phyloP scores from a whole-genome alignment of 1,284 basidiomycete genomes.

The Fistulina hepatica region DNA sequence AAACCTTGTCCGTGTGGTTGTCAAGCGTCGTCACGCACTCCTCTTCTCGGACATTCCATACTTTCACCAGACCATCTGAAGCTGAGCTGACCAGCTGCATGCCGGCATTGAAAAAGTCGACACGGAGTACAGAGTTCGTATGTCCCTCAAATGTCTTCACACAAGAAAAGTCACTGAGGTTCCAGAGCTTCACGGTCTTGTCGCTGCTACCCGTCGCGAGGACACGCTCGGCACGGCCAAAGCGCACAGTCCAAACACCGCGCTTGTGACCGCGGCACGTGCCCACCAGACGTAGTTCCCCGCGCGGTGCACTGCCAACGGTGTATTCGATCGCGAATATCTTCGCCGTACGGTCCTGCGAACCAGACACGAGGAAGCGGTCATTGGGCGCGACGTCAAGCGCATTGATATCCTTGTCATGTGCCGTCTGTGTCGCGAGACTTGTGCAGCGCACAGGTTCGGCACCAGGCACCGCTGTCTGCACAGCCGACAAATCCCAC shows the following conservation, averaged over 20 bases:
- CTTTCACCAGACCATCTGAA: slow-evolving; percentile 89
- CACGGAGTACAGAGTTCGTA: slow-evolving; percentile 90
- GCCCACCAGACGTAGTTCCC: slow-evolving; percentile 70
- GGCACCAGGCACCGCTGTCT: slow-evolving; percentile 27
- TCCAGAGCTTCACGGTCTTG: slow-evolving; percentile 92
- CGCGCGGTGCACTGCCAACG: slow-evolving; percentile 34
- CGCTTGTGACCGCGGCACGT: slow-evolving; percentile 94
- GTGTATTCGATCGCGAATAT: slow-evolving; percentile 71
- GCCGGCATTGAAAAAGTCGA: slow-evolving; percentile 80
- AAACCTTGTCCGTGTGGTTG: slow-evolving; percentile 91
- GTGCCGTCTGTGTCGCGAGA: slow-evolving; percentile 83
- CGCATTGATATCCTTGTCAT: slow-evolving; percentile 99
- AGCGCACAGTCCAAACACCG: slow-evolving; percentile 92
- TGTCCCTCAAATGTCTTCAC: slow-evolving; percentile 96
- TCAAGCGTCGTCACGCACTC: slow-evolving; percentile 84
- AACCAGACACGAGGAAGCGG: slow-evolving; percentile 81
- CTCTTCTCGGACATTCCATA: slow-evolving; percentile 91
- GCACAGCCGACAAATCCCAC: slow-evolving; percentile 69
- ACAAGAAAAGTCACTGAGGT: slow-evolving; percentile 81
- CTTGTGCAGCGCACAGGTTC: slow-evolving; percentile 53
- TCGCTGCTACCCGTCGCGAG: slow-evolving; percentile 93
- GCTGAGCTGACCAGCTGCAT: slow-evolving; percentile 83
- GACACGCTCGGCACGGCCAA: slow-evolving; percentile 74
- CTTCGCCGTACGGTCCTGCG: slow-evolving; percentile 93
- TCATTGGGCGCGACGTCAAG: slow-evolving; percentile 92